These are phyloP conservation scores for Metschnikowia reukaufii DNA, from an alignment of 805 yeast genomes.

Conservation along the genomic window DNA sequence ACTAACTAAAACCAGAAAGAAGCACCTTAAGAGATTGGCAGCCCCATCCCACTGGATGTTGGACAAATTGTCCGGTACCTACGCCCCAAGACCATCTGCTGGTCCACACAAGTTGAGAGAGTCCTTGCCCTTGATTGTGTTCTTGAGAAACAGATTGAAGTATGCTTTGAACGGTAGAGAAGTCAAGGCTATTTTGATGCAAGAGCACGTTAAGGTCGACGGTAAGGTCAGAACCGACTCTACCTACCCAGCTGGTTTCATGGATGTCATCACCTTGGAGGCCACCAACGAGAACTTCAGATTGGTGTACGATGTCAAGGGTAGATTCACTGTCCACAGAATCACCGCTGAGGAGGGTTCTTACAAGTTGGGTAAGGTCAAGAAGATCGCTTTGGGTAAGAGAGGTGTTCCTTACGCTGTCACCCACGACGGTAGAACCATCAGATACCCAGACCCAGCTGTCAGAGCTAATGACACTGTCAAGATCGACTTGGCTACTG, in stretches of 20 bases:
- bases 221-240: constrained; percentile 99
- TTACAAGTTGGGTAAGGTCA: constrained; percentile 97
- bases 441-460: constrained; percentile 98
- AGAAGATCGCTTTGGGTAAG: constrained; percentile 98
- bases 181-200: constrained; percentile 97
- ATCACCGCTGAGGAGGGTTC: constrained; percentile 98
- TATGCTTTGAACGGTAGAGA: constrained; percentile 99
- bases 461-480: constrained; percentile 98
- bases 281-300: constrained; percentile 99
- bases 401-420: constrained; percentile 97
- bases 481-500: constrained; percentile 93
- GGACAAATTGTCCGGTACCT: constrained; percentile 99
- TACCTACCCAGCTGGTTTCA: constrained; percentile 99
- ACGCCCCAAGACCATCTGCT: constrained; percentile 99
- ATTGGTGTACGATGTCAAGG: constrained; percentile 96
- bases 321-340: constrained; percentile 99
- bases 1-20: constrained; percentile 65
- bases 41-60: constrained; percentile 99
- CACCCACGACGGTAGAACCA: constrained; percentile 99
- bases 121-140: constrained; percentile 94
- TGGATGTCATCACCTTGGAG: constrained; percentile 96
- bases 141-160: constrained; percentile 98
- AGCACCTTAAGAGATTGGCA: constrained; percentile 99
- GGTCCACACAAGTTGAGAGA: constrained; percentile 99
- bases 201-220: constrained; percentile 97